Percentiles rank a stretch among this genome's conserved stretches.
Evolutionary conservation across 139 green algal species (phyloP).

Genomic region (Chlorella vulgaris): DNA sequence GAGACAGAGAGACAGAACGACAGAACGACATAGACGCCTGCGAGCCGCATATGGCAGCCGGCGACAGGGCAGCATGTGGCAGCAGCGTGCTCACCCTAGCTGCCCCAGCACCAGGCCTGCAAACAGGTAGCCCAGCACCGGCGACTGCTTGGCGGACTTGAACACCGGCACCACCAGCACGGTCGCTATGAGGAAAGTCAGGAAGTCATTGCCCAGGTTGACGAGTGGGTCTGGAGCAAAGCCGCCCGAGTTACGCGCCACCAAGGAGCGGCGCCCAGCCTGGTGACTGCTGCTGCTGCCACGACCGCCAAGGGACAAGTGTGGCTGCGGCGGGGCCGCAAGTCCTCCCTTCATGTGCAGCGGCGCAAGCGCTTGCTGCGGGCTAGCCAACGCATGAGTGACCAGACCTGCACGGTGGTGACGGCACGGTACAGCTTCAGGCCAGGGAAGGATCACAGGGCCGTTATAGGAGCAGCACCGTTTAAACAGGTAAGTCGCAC

Average conservation of each 20-base stretch:
- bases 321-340: neutral
- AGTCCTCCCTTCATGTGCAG: too few relatives aligned
- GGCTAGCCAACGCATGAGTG: neutral
- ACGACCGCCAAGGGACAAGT: too few relatives aligned
- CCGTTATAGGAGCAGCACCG: neutral
- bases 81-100: slow-evolving; percentile 63
- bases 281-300: neutral
- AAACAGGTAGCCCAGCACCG: slow-evolving; percentile 93
- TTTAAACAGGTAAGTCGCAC: neutral
- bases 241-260: neutral
- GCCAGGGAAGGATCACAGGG: too few relatives aligned
- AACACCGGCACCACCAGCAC: slow-evolving; percentile 93
- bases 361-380: too few relatives aligned
- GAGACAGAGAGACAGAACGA: too few relatives aligned
- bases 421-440: too few relatives aligned
- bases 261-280: neutral
- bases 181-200: slow-evolving; percentile 89
- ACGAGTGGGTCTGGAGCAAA: slow-evolving; percentile 42
- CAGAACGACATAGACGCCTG: too few relatives aligned
- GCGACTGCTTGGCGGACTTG: slow-evolving; percentile 85
- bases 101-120: slow-evolving; percentile 88
- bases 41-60: too few relatives aligned
- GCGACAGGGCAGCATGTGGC: neutral
- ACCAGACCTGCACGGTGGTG: neutral
- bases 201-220: slow-evolving; percentile 79